Evolutionary conservation across 2,329 filamentous ascomycete species (phyloP).

Genomic region (Ophiostoma montium): DNA sequence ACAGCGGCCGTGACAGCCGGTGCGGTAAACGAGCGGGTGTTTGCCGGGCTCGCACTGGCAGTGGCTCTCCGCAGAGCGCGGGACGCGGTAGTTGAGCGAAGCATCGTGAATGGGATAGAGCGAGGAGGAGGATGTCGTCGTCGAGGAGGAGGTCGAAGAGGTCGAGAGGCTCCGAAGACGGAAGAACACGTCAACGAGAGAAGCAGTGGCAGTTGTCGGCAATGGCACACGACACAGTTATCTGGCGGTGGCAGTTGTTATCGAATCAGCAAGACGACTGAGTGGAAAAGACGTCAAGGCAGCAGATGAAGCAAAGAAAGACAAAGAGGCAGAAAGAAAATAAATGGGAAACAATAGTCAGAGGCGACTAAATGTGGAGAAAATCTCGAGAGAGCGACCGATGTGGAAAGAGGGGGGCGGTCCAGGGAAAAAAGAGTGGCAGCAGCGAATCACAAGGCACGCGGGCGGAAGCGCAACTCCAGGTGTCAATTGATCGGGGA

Average conservation of each 20-base stretch:
- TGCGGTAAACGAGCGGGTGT: slow-evolving; percentile 26
- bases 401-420: not conserved
- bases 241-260: no score
- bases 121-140: not conserved
- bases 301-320: not conserved
- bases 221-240: no score
- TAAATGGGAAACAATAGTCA: not conserved
- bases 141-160: not conserved
- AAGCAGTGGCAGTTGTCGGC: not conserved
- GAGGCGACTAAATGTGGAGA: slow-evolving; percentile 1
- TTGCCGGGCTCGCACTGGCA: slow-evolving; percentile 24
- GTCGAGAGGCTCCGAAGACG: not conserved
- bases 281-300: not conserved
- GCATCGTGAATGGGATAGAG: slow-evolving; percentile 23
- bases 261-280: not conserved
- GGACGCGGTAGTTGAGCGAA: slow-evolving; percentile 30
- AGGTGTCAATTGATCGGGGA: not conserved
- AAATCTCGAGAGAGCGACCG: not conserved
- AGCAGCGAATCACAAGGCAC: not conserved
- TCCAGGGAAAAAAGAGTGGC: not conserved
- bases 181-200: not conserved
- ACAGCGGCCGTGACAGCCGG: slow-evolving; percentile 24
- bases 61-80: slow-evolving; percentile 32
- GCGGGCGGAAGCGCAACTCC: not conserved
- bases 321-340: not conserved